phyloP scores from a whole-genome alignment of 345 rosid genomes.

The Ceriops decandra region DNA sequence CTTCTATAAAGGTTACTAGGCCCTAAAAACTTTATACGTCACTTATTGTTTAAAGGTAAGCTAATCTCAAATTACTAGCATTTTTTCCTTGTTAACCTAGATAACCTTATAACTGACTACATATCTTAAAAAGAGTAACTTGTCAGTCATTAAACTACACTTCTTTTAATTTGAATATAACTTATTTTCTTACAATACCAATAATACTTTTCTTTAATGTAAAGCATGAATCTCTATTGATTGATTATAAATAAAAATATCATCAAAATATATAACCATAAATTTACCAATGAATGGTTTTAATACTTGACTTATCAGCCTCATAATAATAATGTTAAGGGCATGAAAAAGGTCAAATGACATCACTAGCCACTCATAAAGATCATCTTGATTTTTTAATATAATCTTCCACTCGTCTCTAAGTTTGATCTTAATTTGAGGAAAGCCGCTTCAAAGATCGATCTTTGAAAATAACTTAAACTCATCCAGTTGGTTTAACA shows the following conservation, averaged over 20 bases:
- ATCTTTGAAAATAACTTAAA: neutral
- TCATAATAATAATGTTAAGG: neutral
- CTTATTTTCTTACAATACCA: neutral
- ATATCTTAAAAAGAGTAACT: neutral
- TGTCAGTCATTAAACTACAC: neutral
- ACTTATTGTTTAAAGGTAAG: neutral
- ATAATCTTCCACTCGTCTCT: constrained; percentile 1
- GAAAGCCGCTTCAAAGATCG: neutral
- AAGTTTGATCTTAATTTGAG: neutral
- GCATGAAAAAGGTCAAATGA: neutral
- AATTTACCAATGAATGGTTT: neutral
- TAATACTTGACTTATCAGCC: neutral
- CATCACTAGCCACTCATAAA: neutral
- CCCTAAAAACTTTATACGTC: neutral
- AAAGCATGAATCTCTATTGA: too few species aligned
- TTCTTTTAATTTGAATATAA: neutral
- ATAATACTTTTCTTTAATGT: neutral
- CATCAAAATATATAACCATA: neutral
- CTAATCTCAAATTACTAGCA: neutral
- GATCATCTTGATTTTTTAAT: neutral
- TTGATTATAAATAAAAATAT: neutral
- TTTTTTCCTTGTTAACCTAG: neutral
- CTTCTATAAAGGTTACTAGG: neutral
- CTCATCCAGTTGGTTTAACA: neutral
- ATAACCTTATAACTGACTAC: neutral